These are phyloP conservation scores for Paramecium sexaurelia DNA, from an alignment of 73 alveolate species.

Conservation along the genomic window DNA sequence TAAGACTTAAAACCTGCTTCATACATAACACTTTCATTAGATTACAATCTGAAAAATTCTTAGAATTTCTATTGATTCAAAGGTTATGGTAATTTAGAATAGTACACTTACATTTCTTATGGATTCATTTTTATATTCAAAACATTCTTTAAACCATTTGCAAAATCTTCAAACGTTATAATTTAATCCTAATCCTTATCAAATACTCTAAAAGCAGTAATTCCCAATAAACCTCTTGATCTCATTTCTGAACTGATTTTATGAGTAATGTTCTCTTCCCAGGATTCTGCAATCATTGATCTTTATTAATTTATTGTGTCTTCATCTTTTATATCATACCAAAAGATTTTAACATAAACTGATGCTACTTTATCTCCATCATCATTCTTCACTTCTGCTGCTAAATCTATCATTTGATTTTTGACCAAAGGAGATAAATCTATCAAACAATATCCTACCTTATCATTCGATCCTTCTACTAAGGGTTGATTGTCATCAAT, in stretches of 20 bases:
- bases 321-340: slow-evolving; percentile 37
- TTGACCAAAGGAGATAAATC: neutral
- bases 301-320: neutral
- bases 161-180: slow-evolving; percentile 59
- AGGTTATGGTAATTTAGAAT: slow-evolving; percentile 40
- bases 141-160: slow-evolving; percentile 50
- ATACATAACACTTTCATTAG: neutral
- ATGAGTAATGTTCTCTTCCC: slow-evolving; percentile 60
- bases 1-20: neutral
- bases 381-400: slow-evolving; percentile 15
- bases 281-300: slow-evolving; percentile 62
- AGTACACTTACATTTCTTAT: neutral
- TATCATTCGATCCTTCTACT: slow-evolving; percentile 39
- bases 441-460: neutral
- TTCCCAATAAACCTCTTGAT: slow-evolving; percentile 59
- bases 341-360: slow-evolving; percentile 27
- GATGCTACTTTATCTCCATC: slow-evolving; percentile 41
- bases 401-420: slow-evolving; percentile 11
- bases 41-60: neutral
- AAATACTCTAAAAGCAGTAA: slow-evolving; percentile 63
- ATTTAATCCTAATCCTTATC: slow-evolving; percentile 66
- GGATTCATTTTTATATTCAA: slow-evolving; percentile 20
- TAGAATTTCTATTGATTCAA: slow-evolving; percentile 10
- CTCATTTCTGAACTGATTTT: slow-evolving; percentile 56
- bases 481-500: slow-evolving; percentile 41